These are phyloP conservation scores for Zasmidium citrigriseum DNA, from an alignment of 2,329 filamentous ascomycete species.

Conservation along the genomic window DNA sequence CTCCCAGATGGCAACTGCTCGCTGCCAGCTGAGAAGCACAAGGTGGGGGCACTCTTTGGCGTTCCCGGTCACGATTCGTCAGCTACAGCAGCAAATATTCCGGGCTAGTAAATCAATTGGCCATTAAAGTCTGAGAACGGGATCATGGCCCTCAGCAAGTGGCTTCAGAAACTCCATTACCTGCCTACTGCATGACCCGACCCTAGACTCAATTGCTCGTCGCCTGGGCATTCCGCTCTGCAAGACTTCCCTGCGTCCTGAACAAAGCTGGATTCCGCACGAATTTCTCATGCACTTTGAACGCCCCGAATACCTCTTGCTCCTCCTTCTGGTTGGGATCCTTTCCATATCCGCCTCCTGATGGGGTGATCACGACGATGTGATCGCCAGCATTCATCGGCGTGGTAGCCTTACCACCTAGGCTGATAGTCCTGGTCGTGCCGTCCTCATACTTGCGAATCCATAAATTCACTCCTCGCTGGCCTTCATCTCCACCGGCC, in stretches of 20 bases:
- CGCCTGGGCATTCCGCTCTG: conserved; percentile 12
- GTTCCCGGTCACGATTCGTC: too few species aligned
- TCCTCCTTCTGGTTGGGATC: conserved; percentile 58
- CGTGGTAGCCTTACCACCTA: conserved; percentile 60
- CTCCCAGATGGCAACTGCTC: too few species aligned
- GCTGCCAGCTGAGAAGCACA: too few species aligned
- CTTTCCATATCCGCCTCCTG: conserved; percentile 74
- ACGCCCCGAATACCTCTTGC: conserved; percentile 19
- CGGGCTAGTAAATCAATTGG: too few species aligned
- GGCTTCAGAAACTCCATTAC: too few species aligned
- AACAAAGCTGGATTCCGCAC: conserved; percentile 7
- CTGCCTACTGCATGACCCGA: too few species aligned
- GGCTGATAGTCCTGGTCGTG: conserved; percentile 21
- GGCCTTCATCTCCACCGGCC: conserved; percentile 35
- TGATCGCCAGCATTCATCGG: conserved; percentile 73
- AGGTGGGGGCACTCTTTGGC: too few species aligned
- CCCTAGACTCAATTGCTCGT: conserved; percentile 15
- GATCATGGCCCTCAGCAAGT: too few species aligned
- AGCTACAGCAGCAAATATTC: too few species aligned
- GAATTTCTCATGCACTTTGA: conserved; percentile 11
- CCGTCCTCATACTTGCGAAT: conserved; percentile 28
- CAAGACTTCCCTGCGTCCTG: conserved; percentile 11
- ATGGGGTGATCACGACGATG: conserved; percentile 76
- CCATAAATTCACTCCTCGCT: conserved; percentile 32
- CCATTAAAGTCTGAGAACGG: too few species aligned